Conservation (phyloP, 2,329 filamentous ascomycete species). For the Myriosclerotinia duriaeana region DNA sequence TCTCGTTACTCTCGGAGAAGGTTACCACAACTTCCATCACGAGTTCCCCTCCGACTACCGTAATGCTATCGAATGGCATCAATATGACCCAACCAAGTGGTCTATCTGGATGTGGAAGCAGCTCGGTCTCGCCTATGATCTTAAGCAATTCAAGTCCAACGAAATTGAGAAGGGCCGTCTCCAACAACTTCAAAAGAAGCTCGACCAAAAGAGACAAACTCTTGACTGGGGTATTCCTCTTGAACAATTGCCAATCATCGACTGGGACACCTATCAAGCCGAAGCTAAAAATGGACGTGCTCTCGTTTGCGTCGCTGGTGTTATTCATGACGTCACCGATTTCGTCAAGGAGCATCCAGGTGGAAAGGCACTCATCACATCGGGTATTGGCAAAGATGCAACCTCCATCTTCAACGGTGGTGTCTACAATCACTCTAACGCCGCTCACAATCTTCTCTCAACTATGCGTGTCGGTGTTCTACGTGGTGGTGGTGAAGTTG, state of each 20-base stretch:
- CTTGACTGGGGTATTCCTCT: slow-evolving; percentile 87
- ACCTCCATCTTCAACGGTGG: slow-evolving; percentile 91
- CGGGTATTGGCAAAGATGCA: slow-evolving; percentile 81
- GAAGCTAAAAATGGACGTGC: slow-evolving; percentile 75
- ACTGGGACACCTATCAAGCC: slow-evolving; percentile 82
- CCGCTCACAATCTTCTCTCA: slow-evolving; percentile 82
- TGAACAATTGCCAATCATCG: slow-evolving; percentile 79
- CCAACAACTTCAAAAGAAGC: slow-evolving; percentile 89
- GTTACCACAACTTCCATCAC: slow-evolving; percentile 95
- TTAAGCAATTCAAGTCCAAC: slow-evolving; percentile 88
- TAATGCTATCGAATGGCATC: slow-evolving; percentile 86
- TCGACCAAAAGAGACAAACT: slow-evolving; percentile 78
- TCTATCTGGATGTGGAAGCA: slow-evolving; percentile 82
- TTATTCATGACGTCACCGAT: slow-evolving; percentile 79
- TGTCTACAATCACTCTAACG: slow-evolving; percentile 87
- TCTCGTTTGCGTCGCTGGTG: slow-evolving; percentile 75
- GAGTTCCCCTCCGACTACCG: slow-evolving; percentile 93
- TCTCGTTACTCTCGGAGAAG: slow-evolving; percentile 80
- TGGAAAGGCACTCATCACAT: slow-evolving; percentile 81
- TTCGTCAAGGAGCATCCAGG: slow-evolving; percentile 91
- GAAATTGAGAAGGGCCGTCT: slow-evolving; percentile 90
- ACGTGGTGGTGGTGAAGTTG: slow-evolving; percentile 81
- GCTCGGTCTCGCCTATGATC: slow-evolving; percentile 77
- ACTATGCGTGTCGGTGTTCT: slow-evolving; percentile 88
- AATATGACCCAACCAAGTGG: slow-evolving; percentile 93